These are phyloP conservation scores for Syzygium syzygioides DNA, from an alignment of 441 rosid genomes.

Conservation along the genomic window DNA sequence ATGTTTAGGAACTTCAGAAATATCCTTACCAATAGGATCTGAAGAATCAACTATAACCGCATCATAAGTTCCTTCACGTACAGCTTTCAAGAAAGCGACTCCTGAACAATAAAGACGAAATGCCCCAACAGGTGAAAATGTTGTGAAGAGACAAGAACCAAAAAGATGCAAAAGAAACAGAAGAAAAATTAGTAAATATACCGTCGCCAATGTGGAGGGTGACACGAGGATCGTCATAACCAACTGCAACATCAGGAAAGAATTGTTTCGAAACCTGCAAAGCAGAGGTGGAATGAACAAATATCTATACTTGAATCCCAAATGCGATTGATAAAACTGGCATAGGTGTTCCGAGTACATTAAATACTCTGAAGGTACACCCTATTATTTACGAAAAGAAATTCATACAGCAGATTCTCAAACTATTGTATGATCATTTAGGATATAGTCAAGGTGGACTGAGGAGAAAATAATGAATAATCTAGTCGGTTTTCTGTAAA, in stretches of 20 bases:
- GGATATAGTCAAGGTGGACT: background rate
- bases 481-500: background rate
- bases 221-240: slow-evolving; percentile 87
- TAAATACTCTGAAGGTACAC: background rate
- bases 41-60: slow-evolving; percentile 91
- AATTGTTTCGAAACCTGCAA: slow-evolving; percentile 73
- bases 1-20: background rate
- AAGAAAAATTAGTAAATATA: slow-evolving; percentile 17
- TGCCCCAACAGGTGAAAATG: background rate
- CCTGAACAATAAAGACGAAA: slow-evolving; percentile 32
- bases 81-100: slow-evolving; percentile 79
- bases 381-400: background rate
- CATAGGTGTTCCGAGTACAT: background rate
- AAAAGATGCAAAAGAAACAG: background rate
- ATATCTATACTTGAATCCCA: background rate
- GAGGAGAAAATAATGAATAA: background rate
- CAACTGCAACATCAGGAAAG: slow-evolving; percentile 79
- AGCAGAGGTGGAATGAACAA: background rate
- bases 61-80: slow-evolving; percentile 76
- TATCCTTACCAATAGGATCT: slow-evolving; percentile 65
- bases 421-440: background rate
- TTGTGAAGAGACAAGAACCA: background rate
- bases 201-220: slow-evolving; percentile 80
- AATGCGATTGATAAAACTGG: background rate
- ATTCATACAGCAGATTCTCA: background rate